Evolutionary conservation across 306 rosid species (phyloP), one percentile per base, ranked within the genome.

Genomic region (Adenanthera pavonina): DNA sequence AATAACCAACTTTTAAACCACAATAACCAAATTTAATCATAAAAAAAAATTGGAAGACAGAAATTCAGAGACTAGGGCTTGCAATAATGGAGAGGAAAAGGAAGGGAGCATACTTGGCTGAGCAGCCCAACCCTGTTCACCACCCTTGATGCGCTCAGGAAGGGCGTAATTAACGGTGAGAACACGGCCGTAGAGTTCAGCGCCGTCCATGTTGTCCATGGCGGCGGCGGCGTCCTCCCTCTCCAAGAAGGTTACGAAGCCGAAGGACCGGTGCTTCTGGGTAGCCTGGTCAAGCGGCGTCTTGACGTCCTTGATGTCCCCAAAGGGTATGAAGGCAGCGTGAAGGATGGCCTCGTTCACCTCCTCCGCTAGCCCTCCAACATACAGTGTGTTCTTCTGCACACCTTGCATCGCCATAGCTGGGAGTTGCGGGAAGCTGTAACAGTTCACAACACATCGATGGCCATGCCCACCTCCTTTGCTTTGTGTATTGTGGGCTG

Each of bases 71-170:
- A 43, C 0, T 51, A 51, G 54, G 74, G 78, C 38, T 69, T 12
- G 70, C 72, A 53, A 48, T 49, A 75, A 38, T 17, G 70, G 16
- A 53, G 52, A 53, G 52, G 68, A 67, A 13, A 25, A 34, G 36
- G 73, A 25, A 8, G 44, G 19, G 78, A 44, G 68, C 85, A 38
- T 86, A 94, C 98, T 89, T 61, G 99, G 98, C 78, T 95, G 99
- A 6, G 99, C 99, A 49, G 99, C 99, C 99, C 97, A 95, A 16
- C 99, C 99, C 70, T 90, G 97, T 80, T 95, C 99, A 44, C 97
- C 99, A 53, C 99, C 99, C 95, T 95, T 95, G 68, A 95, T 95
- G 6, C 67, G 65, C 82, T 93, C 99, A 5, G 98, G 98, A 47
- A 92, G 92, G 64, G 99, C 99, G 44, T 95, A 95, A 40, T 95